Evolutionary conservation across 2,329 filamentous ascomycete species (phyloP), one percentile per base, ranked within the genome.

Genomic region (Colletotrichum plurivorum): DNA sequence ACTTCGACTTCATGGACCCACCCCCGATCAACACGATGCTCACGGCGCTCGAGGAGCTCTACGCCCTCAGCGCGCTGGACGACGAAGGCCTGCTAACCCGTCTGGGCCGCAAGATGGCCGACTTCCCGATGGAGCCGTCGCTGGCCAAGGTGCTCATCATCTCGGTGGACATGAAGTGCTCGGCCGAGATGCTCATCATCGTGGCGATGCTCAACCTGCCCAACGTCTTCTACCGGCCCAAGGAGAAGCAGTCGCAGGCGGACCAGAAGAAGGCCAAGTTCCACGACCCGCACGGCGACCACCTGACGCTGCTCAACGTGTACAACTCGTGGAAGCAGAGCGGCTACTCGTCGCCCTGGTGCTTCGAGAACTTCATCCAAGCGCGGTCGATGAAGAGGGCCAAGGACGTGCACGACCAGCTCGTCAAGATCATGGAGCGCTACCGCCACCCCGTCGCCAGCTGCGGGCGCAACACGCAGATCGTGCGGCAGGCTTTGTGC

Each of bases 1-100:
- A 97, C 77, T 99, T 99, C 76, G 95, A 98, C 81, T 99, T 99
- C 76, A 98, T 99, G 95, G 96, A 99, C 76, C 95, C 96, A 0
- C 96, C 96, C 0, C 96, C 96, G 0, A 96, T 96, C 36, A 98
- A 98, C 76, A 98, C 96, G 13, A 98, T 98, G 94, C 88, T 99
- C 72, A 97, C 94, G 57, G 96, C 96, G 0, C 84, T 99, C 4
- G 97, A 99, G 81, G 96, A 98, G 78, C 86, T 99, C 0, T 99
- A 99, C 76, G 94, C 94, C 0, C 84, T 99, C 12, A 94, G 92
- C 4, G 95, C 95, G 0, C 86, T 99, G 0, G 96, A 99, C 72
- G 95, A 99, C 75, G 96, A 99, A 86, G 96, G 96, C 15, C 87
- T 99, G 0, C 84, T 99, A 2, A 99, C 96, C 0, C 90, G 96